A percentile compares a stretch with the other conserved stretches of the same genome.
phyloP scores from a whole-genome alignment of 805 yeast species.

The Grigorovia humatica region DNA sequence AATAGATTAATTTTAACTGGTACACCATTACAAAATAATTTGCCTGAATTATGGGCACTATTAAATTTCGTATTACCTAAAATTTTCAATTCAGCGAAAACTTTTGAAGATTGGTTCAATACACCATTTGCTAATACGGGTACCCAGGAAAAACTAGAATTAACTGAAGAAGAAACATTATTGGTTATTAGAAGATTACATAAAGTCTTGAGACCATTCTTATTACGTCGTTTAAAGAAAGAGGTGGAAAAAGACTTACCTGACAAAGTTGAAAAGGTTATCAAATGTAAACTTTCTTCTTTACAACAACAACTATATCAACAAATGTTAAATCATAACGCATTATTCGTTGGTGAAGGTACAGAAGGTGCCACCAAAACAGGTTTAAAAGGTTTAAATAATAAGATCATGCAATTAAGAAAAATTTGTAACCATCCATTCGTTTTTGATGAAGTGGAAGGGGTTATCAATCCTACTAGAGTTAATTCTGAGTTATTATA shows the following conservation, averaged over 20 bases:
- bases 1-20: slow-evolving; percentile 77
- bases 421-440: slow-evolving; percentile 83
- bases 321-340: slow-evolving; percentile 67
- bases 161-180: slow-evolving; percentile 78
- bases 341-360: slow-evolving; percentile 52
- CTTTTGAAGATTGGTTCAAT: slow-evolving; percentile 85
- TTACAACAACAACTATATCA: slow-evolving; percentile 61
- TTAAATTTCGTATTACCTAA: slow-evolving; percentile 74
- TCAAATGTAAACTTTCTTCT: slow-evolving; percentile 69
- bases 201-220: slow-evolving; percentile 76
- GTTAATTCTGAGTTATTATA: slow-evolving; percentile 58
- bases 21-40: slow-evolving; percentile 76
- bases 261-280: slow-evolving; percentile 71
- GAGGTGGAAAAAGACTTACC: slow-evolving; percentile 85
- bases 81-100: slow-evolving; percentile 74
- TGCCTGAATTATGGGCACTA: slow-evolving; percentile 81
- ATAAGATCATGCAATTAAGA: slow-evolving; percentile 76
- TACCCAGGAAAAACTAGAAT: slow-evolving; percentile 65
- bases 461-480: slow-evolving; percentile 51
- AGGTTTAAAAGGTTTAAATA: slow-evolving; percentile 69
- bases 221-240: slow-evolving; percentile 71
- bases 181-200: slow-evolving; percentile 77
- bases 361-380: slow-evolving; percentile 49
- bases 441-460: slow-evolving; percentile 75
- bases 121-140: slow-evolving; percentile 85